Percentiles rank a stretch among this genome's conserved stretches.
phyloP scores from a whole-genome alignment of 208 protist species.

The Leptomonas seymouri region DNA sequence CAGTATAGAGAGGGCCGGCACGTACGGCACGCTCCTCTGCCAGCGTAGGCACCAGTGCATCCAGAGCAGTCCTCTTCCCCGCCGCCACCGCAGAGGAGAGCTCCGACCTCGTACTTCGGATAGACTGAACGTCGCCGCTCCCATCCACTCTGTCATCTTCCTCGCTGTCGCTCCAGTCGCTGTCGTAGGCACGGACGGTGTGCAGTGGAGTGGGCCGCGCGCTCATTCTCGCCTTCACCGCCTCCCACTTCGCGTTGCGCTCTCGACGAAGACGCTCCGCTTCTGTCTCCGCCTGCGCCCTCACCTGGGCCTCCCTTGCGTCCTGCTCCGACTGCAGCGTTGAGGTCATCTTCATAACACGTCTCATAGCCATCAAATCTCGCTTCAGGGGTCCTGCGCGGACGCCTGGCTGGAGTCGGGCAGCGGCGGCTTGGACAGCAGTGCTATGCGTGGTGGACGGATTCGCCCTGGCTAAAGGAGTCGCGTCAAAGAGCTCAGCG shows the following conservation, averaged over 20 bases:
- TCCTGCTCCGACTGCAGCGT: constrained; percentile 30
- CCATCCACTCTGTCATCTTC: constrained; percentile 14
- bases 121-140: constrained; percentile 2
- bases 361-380: constrained; percentile 19
- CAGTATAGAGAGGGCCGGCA: constrained; percentile 1
- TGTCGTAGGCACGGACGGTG: constrained; percentile 27
- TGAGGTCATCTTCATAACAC: constrained; percentile 22
- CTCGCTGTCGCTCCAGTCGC: constrained; percentile 27
- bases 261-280: constrained; percentile 25
- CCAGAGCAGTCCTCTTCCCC: constrained; percentile 1
- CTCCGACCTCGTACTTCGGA: background rate
- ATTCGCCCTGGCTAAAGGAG: background rate
- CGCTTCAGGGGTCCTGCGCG: constrained; percentile 7
- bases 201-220: constrained; percentile 9
- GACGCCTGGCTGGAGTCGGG: background rate
- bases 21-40: constrained; percentile 33
- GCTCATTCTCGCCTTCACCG: constrained; percentile 43
- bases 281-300: background rate
- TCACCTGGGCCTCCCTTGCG: constrained; percentile 2
- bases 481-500: constrained; percentile 14
- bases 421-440: background rate
- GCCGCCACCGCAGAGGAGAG: background rate
- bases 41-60: constrained; percentile 15
- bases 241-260: constrained; percentile 39
- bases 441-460: background rate